A percentile compares a stretch with the other conserved stretches of the same genome.
Evolutionary conservation across 129 eudicot species (phyloP).

Genomic region (Artemisia annua): DNA sequence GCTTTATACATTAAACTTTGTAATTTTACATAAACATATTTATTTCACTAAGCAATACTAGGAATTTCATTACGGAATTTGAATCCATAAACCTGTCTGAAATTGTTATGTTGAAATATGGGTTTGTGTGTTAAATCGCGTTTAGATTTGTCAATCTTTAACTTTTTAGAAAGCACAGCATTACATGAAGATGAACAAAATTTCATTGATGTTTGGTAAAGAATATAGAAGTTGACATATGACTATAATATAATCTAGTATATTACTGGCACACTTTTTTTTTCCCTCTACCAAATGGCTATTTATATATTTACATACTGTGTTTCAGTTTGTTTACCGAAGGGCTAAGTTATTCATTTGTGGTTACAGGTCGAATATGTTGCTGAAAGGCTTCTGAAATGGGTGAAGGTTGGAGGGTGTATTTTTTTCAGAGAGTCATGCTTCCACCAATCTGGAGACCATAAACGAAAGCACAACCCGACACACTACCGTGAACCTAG

Average conservation of each 20-base stretch:
- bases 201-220: neutral
- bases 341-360: constrained; percentile 12
- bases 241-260: neutral
- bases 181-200: neutral
- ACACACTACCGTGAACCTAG: constrained; percentile 98
- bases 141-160: neutral
- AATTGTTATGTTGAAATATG: neutral
- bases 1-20: neutral
- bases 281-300: neutral
- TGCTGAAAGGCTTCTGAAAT: constrained; percentile 67
- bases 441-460: constrained; percentile 97
- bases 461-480: constrained; percentile 79
- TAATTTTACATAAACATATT: constrained; percentile 2
- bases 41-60: neutral
- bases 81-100: neutral
- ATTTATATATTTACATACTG: neutral
- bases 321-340: neutral
- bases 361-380: constrained; percentile 65
- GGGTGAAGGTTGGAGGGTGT: constrained; percentile 96
- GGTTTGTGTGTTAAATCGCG: neutral
- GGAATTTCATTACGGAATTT: no score
- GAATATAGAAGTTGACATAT: neutral
- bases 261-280: neutral
- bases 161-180: neutral
- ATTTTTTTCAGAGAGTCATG: constrained; percentile 97